Evolutionary conservation across 148 eudicot species (phyloP).

Genomic region (Hydrangea macrophylla): DNA sequence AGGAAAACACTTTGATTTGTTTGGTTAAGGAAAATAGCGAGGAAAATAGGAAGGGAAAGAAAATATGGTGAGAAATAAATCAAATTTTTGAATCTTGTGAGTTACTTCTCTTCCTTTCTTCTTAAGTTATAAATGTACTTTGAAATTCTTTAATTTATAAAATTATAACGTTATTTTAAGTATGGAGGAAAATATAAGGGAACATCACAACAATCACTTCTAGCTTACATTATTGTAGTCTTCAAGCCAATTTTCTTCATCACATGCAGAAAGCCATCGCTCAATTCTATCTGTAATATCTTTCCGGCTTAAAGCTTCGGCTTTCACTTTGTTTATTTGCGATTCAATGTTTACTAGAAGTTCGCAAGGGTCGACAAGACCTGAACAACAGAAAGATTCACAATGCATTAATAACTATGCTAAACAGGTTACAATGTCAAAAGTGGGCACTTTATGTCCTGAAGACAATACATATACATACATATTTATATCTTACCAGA

Average conservation of each 20-base stretch:
- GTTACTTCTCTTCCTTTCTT: too few relatives aligned
- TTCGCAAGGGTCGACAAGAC: constrained; percentile 71
- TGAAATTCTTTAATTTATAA: too few relatives aligned
- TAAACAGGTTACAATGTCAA: neutral
- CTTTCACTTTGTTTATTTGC: constrained; percentile 52
- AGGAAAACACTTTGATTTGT: too few relatives aligned
- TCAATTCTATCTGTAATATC: constrained; percentile 66
- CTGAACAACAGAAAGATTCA: constrained; percentile 24
- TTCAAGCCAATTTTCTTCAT: constrained; percentile 79
- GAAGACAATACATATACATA: too few relatives aligned
- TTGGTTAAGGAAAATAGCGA: too few relatives aligned
- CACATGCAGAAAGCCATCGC: constrained; percentile 66
- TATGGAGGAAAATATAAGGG: too few relatives aligned
- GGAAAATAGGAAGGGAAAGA: too few relatives aligned
- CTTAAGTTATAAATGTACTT: too few relatives aligned
- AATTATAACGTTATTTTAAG: too few relatives aligned
- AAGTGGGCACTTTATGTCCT: neutral
- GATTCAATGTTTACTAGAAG: constrained; percentile 57
- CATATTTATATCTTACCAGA: constrained; percentile 51
- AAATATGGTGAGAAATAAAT: too few relatives aligned
- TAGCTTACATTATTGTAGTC: constrained; percentile 53
- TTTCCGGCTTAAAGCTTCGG: constrained; percentile 62
- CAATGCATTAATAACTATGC: neutral
- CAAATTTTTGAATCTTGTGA: too few relatives aligned
- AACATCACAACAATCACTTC: neutral